phyloP scores from a whole-genome alignment of 2,329 filamentous ascomycete species.

The Byssothecium circinans region DNA sequence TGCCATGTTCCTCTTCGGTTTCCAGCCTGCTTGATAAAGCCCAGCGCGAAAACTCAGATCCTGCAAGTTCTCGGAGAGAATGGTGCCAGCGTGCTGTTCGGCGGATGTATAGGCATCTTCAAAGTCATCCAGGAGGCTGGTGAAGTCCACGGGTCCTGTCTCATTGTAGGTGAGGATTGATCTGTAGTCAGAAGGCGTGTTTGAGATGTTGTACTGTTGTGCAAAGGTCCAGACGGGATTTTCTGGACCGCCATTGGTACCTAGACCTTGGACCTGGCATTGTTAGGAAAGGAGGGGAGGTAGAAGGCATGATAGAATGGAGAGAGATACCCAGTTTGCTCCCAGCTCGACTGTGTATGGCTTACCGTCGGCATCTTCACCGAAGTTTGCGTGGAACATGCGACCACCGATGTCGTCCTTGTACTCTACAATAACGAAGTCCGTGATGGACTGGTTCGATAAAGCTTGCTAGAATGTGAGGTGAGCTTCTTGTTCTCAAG shows the following conservation, averaged over 20 bases:
- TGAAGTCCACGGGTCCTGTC: constrained; percentile 57
- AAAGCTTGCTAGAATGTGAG: constrained; percentile 56
- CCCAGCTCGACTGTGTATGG: constrained; percentile 65
- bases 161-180: constrained; percentile 64
- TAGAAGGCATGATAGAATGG: not conserved
- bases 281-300: not conserved
- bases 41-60: constrained; percentile 64
- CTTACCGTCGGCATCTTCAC: constrained; percentile 53
- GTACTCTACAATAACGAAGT: constrained; percentile 68
- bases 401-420: constrained; percentile 65
- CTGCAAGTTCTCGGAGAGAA: constrained; percentile 62
- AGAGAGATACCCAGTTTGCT: constrained; percentile 62
- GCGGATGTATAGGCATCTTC: constrained; percentile 49
- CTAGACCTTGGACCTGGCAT: constrained; percentile 48
- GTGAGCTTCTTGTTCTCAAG: no score
- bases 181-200: constrained; percentile 60
- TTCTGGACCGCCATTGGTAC: constrained; percentile 43
- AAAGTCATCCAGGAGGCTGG: constrained; percentile 54
- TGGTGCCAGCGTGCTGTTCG: constrained; percentile 57
- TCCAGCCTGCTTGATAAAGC: constrained; percentile 64
- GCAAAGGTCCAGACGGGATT: constrained; percentile 66
- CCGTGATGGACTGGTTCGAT: constrained; percentile 60
- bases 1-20: constrained; percentile 58
- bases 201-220: constrained; percentile 61
- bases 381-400: constrained; percentile 61